Percentiles rank a stretch among this genome's conserved stretches.
phyloP scores from a whole-genome alignment of 2,329 filamentous ascomycete genomes.

The Aquanectria penicillioides region DNA sequence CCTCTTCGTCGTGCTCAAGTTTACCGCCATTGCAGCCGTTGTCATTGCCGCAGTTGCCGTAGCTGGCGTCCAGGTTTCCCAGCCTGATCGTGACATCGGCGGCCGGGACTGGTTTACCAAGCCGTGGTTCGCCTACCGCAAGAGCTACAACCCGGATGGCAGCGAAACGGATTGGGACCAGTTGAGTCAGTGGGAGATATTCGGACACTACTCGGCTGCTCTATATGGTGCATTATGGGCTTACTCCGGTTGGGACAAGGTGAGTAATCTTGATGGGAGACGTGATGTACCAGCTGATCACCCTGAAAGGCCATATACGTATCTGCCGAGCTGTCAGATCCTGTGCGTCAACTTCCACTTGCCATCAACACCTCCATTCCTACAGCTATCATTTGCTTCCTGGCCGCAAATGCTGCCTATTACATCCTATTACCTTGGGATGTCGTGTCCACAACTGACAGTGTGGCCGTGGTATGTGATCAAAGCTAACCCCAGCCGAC shows the following conservation, averaged over 20 bases:
- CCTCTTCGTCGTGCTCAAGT: conserved; percentile 66
- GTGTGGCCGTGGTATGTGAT: conserved; percentile 67
- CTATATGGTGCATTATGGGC: conserved; percentile 72
- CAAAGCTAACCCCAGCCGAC: no score
- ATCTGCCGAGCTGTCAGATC: conserved; percentile 61
- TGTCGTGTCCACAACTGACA: conserved; percentile 66
- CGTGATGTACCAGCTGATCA: not conserved
- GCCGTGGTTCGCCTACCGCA: conserved; percentile 65
- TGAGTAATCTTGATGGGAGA: conserved; percentile 40
- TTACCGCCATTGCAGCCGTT: conserved; percentile 58
- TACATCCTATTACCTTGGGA: conserved; percentile 71
- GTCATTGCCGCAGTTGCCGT: conserved; percentile 61
- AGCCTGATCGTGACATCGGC: conserved; percentile 51
- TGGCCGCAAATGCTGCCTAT: conserved; percentile 69
- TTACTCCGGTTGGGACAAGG: conserved; percentile 75
- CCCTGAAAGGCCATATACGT: conserved; percentile 61
- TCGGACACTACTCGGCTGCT: conserved; percentile 69
- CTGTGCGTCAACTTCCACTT: conserved; percentile 64
- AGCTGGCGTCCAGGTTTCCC: conserved; percentile 50
- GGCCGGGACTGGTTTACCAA: conserved; percentile 62
- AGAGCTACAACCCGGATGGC: conserved; percentile 61
- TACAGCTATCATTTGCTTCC: conserved; percentile 67
- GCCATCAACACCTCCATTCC: conserved; percentile 71
- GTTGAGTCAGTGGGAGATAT: conserved; percentile 65
- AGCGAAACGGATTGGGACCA: conserved; percentile 58